Evolutionary conservation across 2,329 filamentous ascomycete species (phyloP).

Genomic region (Ceratocystis diversiconidia): DNA sequence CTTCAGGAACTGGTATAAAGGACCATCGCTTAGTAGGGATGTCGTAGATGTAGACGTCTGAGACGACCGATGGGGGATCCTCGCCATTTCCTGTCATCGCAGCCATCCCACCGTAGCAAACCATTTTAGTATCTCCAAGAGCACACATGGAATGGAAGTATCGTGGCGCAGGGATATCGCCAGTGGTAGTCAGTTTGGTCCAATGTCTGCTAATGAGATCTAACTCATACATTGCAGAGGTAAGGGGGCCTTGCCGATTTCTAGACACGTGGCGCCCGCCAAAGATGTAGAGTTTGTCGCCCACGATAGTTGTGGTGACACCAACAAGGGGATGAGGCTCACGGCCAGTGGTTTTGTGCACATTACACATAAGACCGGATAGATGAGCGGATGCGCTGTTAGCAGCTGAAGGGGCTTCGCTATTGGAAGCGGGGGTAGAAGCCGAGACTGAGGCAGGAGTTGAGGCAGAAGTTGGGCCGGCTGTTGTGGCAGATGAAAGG

Average conservation of each 20-base stretch:
- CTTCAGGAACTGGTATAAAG: conserved; percentile 62
- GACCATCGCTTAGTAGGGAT: conserved; percentile 73
- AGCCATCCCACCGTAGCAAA: conserved; percentile 98
- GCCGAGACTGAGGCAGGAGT: conserved; percentile 39
- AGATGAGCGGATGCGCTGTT: conserved; percentile 41
- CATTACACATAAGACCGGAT: conserved; percentile 55
- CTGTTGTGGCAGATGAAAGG: neutral
- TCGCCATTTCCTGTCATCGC: conserved; percentile 30
- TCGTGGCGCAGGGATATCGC: conserved; percentile 75
- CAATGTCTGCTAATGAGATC: conserved; percentile 85
- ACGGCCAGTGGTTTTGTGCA: conserved; percentile 73
- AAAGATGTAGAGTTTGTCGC: conserved; percentile 94
- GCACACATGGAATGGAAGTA: conserved; percentile 97
- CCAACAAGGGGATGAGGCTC: conserved; percentile 87
- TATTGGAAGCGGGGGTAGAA: conserved; percentile 20
- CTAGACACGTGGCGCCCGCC: conserved; percentile 78
- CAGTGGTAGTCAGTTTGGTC: conserved; percentile 72
- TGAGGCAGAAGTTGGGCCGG: conserved; percentile 33
- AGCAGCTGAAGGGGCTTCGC: conserved; percentile 26
- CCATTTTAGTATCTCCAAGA: conserved; percentile 85
- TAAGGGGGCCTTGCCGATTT: conserved; percentile 64
- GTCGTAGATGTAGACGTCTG: conserved; percentile 92
- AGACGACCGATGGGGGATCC: conserved; percentile 87
- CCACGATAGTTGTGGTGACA: conserved; percentile 85
- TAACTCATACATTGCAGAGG: conserved; percentile 82